Evolutionary conservation across 257 asterid genomes (phyloP).

Genomic region (Gardenia jasminoides): DNA sequence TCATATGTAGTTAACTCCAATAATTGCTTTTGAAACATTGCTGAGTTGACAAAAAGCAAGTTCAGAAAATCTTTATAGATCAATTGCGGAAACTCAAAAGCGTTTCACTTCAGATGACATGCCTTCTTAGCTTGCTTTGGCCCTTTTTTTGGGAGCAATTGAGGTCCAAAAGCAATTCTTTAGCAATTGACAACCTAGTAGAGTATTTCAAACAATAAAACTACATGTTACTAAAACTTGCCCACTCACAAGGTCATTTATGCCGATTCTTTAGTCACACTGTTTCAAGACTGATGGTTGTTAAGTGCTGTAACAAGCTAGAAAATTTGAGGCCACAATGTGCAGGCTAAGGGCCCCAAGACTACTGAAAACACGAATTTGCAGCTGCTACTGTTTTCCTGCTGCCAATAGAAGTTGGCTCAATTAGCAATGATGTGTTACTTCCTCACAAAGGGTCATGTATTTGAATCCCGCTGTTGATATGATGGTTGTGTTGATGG

Average conservation of each 20-base stretch:
- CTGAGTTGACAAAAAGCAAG: slow-evolving; percentile 1
- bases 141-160: too few species aligned
- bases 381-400: too few species aligned
- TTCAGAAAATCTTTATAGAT: neutral
- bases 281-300: neutral
- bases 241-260: neutral
- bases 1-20: neutral
- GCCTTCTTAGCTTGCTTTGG: neutral
- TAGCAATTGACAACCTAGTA: neutral
- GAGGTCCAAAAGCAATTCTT: neutral
- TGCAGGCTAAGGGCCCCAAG: neutral
- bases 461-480: too few species aligned
- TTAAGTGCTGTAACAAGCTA: neutral
- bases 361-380: neutral
- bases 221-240: too few species aligned
- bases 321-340: neutral
- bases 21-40: neutral
- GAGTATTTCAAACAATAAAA: neutral
- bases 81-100: neutral
- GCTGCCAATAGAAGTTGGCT: too few species aligned
- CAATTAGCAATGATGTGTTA: too few species aligned
- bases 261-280: too few species aligned
- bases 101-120: neutral
- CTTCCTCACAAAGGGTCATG: too few species aligned
- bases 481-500: too few species aligned